These are phyloP conservation scores for Pseudogymnoascus sp. DNA, from an alignment of 2,329 filamentous ascomycete species.

Conservation along the genomic window DNA sequence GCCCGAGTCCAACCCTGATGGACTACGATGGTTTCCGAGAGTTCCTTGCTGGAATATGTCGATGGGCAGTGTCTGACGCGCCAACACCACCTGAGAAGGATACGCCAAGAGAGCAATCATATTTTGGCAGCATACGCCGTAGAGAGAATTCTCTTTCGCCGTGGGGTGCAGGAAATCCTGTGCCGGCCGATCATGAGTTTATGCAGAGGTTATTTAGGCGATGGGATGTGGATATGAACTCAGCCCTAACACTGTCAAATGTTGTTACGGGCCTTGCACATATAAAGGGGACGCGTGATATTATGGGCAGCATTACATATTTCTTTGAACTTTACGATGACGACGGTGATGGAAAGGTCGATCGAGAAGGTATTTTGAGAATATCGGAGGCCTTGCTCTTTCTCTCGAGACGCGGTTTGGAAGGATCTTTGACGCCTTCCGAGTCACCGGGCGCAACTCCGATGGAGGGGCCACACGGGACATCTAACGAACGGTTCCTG, in stretches of 20 bases:
- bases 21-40: slow-evolving; percentile 95
- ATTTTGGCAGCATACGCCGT: slow-evolving; percentile 45
- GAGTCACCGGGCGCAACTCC: slow-evolving; percentile 20
- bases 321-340: slow-evolving; percentile 98
- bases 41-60: slow-evolving; percentile 80
- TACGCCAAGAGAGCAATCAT: slow-evolving; percentile 46
- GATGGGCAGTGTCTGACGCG: slow-evolving; percentile 88
- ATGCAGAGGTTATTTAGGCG: slow-evolving; percentile 77
- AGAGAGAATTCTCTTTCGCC: slow-evolving; percentile 31
- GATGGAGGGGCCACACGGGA: slow-evolving; percentile 35
- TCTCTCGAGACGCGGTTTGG: slow-evolving; percentile 78
- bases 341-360: slow-evolving; percentile 80
- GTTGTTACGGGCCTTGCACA: slow-evolving; percentile 84
- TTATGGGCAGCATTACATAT: slow-evolving; percentile 96
- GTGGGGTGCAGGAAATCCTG: slow-evolving; percentile 50
- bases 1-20: slow-evolving; percentile 86
- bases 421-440: slow-evolving; percentile 48
- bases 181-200: slow-evolving; percentile 91
- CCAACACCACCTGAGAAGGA: slow-evolving; percentile 50
- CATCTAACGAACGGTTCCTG: slow-evolving; percentile 80
- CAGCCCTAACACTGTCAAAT: slow-evolving; percentile 78
- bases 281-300: slow-evolving; percentile 88
- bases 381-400: slow-evolving; percentile 94
- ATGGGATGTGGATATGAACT: slow-evolving; percentile 74
- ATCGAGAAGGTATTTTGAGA: slow-evolving; percentile 86